A percentile compares a stretch with the other conserved stretches of the same genome.
Conservation (phyloP, 495 filamentous ascomycete genomes). For the Hypoxylon rickii region DNA sequence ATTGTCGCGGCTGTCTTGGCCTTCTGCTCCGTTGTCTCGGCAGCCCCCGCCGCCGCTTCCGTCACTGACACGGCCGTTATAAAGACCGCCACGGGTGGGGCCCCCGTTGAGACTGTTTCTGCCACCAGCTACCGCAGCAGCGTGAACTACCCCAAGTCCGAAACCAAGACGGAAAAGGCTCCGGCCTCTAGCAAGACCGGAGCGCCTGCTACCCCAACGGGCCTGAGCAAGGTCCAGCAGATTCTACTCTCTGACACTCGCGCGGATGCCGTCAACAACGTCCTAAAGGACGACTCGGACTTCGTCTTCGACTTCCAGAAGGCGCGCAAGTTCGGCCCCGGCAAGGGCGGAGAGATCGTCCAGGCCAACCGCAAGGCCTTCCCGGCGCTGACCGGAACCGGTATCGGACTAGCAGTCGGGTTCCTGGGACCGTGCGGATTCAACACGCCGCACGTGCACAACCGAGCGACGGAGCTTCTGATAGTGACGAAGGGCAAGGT, state of each 20-base stretch:
- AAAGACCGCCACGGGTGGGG: slow-evolving; percentile 4
- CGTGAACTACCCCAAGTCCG: slow-evolving; percentile 7
- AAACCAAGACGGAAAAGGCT: background rate
- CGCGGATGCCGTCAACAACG: slow-evolving; percentile 36
- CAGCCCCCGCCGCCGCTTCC: slow-evolving; percentile 15
- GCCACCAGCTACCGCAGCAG: slow-evolving; percentile 8
- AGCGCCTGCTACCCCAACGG: slow-evolving; percentile 1
- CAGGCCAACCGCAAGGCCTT: slow-evolving; percentile 46
- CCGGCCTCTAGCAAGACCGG: background rate
- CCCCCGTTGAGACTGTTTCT: background rate
- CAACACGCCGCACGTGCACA: slow-evolving; percentile 55
- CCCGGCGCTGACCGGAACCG: slow-evolving; percentile 46
- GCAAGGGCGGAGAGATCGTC: slow-evolving; percentile 45
- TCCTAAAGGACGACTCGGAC: slow-evolving; percentile 37
- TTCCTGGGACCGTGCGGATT: slow-evolving; percentile 53
- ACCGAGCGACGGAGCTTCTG: slow-evolving; percentile 49
- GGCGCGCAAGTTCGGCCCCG: slow-evolving; percentile 30
- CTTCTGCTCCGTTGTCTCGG: slow-evolving; percentile 22
- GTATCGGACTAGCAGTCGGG: slow-evolving; percentile 42
- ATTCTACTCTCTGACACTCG: slow-evolving; percentile 32
- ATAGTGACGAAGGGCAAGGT: slow-evolving; percentile 50
- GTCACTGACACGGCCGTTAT: background rate
- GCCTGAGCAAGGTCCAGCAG: slow-evolving; percentile 32
- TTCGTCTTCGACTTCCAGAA: slow-evolving; percentile 49
- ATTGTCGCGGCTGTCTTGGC: slow-evolving; percentile 35